Percentiles rank a stretch among this genome's conserved stretches.
Conservation (phyloP, 306 rosid species). For the Cucumis hystrix region DNA sequence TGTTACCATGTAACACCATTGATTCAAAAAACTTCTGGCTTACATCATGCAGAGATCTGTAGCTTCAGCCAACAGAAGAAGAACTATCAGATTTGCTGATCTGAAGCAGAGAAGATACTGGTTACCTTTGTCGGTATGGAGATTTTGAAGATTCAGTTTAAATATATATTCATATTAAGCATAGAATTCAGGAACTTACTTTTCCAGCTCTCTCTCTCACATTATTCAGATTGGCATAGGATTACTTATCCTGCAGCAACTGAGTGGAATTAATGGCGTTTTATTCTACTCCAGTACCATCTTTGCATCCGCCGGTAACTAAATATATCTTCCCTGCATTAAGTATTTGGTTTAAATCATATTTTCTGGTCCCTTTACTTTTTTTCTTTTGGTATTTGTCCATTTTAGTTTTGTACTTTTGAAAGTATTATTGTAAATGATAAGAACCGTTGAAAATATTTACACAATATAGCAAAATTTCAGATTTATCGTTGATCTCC, state of each 20-base stretch:
- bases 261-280: constrained; percentile 81
- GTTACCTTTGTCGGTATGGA: constrained; percentile 73
- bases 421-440: no score
- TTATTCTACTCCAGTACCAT: constrained; percentile 80
- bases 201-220: constrained; percentile 16
- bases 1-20: background rate
- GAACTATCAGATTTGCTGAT: constrained; percentile 61
- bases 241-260: constrained; percentile 81
- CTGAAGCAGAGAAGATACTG: constrained; percentile 78
- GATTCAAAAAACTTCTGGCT: background rate
- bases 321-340: background rate
- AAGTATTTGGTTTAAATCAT: background rate
- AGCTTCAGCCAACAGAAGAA: constrained; percentile 53
- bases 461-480: no score
- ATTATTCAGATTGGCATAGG: constrained; percentile 79
- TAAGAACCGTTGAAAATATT: no score
- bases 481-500: background rate
- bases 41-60: constrained; percentile 47
- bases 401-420: background rate
- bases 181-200: constrained; percentile 11
- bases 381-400: background rate
- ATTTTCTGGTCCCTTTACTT: background rate
- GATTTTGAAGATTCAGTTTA: constrained; percentile 5
- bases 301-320: constrained; percentile 53
- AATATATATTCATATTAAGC: constrained; percentile 5